Conservation (phyloP, 768 basidiomycete genomes). For the Lactarius quietus region DNA sequence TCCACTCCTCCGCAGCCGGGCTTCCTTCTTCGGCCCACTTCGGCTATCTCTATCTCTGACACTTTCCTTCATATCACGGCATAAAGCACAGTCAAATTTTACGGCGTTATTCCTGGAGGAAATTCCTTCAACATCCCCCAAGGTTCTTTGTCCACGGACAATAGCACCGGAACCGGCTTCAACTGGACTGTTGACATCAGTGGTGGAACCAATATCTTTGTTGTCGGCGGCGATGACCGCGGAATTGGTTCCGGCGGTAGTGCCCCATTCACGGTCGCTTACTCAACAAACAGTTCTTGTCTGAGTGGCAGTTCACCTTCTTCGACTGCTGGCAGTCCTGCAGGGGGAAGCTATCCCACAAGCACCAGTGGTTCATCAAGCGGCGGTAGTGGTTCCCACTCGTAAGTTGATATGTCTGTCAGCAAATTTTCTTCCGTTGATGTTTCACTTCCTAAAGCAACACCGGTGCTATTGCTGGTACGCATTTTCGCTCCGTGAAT, state of each 20-base stretch:
- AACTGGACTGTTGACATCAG: constrained; percentile 62
- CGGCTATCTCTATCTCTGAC: neutral
- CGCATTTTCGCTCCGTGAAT: neutral
- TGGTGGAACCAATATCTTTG: constrained; percentile 59
- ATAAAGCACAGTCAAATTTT: constrained; percentile 53
- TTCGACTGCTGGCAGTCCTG: constrained; percentile 72
- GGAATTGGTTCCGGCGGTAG: constrained; percentile 72
- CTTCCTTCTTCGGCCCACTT: constrained; percentile 1
- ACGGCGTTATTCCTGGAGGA: constrained; percentile 77
- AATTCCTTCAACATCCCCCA: constrained; percentile 65
- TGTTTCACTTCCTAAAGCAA: constrained; percentile 2
- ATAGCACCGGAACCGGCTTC: constrained; percentile 57
- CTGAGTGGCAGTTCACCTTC: constrained; percentile 60
- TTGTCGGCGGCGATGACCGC: constrained; percentile 63
- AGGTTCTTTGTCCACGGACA: constrained; percentile 41
- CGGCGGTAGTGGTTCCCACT: constrained; percentile 26
- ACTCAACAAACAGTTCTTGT: constrained; percentile 52
- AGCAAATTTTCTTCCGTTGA: neutral
- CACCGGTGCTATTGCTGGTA: constrained; percentile 20
- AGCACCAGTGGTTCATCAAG: constrained; percentile 38
- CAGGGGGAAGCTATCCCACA: constrained; percentile 70
- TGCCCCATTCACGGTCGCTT: constrained; percentile 49
- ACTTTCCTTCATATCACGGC: neutral
- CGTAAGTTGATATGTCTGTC: constrained; percentile 10
- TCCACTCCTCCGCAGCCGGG: neutral